These are phyloP conservation scores for Boletus eberwhitei DNA, from an alignment of 768 basidiomycete species.

Conservation along the genomic window DNA sequence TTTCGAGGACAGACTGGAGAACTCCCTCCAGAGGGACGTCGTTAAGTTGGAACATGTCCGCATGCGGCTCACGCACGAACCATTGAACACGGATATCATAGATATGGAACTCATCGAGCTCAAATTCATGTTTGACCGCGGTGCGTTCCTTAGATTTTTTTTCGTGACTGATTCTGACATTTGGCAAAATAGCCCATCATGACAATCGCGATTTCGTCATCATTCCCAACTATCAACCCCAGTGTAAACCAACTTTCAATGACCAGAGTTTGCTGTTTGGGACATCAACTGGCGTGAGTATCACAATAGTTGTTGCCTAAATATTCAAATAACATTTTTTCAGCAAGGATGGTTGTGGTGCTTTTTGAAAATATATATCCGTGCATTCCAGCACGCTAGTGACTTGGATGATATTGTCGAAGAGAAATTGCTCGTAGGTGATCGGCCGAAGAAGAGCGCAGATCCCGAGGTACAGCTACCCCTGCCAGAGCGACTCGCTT, in stretches of 20 bases:
- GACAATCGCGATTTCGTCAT: slow-evolving; percentile 88
- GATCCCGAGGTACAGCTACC: slow-evolving; percentile 49
- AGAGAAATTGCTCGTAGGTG: slow-evolving; percentile 77
- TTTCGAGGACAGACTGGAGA: slow-evolving; percentile 79
- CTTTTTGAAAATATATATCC: slow-evolving; percentile 76
- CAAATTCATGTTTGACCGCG: slow-evolving; percentile 76
- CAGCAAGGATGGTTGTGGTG: slow-evolving; percentile 71
- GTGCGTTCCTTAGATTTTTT: slow-evolving; percentile 37
- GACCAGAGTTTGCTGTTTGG: slow-evolving; percentile 68
- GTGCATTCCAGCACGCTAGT: slow-evolving; percentile 72
- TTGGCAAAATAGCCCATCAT: slow-evolving; percentile 52
- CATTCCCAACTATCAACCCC: slow-evolving; percentile 76
- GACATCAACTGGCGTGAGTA: slow-evolving; percentile 58
- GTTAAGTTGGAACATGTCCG: slow-evolving; percentile 82
- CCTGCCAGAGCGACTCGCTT: slow-evolving; percentile 55
- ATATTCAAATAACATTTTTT: neutral
- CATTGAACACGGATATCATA: slow-evolving; percentile 63
- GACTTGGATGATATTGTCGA: slow-evolving; percentile 79
- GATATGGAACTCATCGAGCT: slow-evolving; percentile 83
- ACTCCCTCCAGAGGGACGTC: slow-evolving; percentile 80
- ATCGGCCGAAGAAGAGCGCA: slow-evolving; percentile 65
- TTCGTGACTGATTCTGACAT: slow-evolving; percentile 3
- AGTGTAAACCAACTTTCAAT: slow-evolving; percentile 46
- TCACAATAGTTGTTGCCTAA: neutral
- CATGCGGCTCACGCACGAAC: slow-evolving; percentile 77